Conservation (phyloP, 768 basidiomycete species). For the Pilatotrama ljubarskyi region DNA sequence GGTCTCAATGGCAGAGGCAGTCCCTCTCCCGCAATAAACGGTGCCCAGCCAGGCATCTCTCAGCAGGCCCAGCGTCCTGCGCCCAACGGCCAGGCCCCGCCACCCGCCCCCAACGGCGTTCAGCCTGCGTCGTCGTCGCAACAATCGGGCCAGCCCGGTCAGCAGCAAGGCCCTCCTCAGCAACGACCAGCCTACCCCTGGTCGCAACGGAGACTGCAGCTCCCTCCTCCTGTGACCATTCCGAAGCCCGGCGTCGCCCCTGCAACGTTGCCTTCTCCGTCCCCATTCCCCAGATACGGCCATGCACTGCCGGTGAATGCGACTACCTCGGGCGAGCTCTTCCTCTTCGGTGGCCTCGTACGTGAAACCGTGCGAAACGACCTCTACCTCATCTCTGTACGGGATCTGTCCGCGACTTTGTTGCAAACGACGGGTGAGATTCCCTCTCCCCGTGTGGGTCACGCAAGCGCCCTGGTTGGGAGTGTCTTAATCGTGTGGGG, state of each 20-base stretch:
- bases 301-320: constrained; percentile 84
- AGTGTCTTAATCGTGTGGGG: constrained; percentile 98
- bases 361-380: constrained; percentile 89
- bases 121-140: constrained; percentile 29
- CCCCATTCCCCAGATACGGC: constrained; percentile 96
- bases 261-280: constrained; percentile 72
- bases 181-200: constrained; percentile 76
- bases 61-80: constrained; percentile 18
- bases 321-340: constrained; percentile 83
- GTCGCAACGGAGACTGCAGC: constrained; percentile 71
- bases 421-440: constrained; percentile 88
- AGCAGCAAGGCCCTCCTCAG: constrained; percentile 32
- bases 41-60: constrained; percentile 20
- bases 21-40: constrained; percentile 27
- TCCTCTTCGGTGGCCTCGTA: constrained; percentile 96
- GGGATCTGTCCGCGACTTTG: constrained; percentile 75
- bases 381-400: constrained; percentile 84
- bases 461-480: constrained; percentile 93
- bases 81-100: constrained; percentile 13
- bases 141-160: constrained; percentile 17
- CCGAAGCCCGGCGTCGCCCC: constrained; percentile 63
- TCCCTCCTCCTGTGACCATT: constrained; percentile 66
- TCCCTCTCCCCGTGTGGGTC: constrained; percentile 91
- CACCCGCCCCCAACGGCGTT: constrained; percentile 15
- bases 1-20: constrained; percentile 32